Evolutionary conservation across 768 basidiomycete species (phyloP), one percentile per base, ranked within the genome.

Genomic region (Coprinellus aureogranulatus): DNA sequence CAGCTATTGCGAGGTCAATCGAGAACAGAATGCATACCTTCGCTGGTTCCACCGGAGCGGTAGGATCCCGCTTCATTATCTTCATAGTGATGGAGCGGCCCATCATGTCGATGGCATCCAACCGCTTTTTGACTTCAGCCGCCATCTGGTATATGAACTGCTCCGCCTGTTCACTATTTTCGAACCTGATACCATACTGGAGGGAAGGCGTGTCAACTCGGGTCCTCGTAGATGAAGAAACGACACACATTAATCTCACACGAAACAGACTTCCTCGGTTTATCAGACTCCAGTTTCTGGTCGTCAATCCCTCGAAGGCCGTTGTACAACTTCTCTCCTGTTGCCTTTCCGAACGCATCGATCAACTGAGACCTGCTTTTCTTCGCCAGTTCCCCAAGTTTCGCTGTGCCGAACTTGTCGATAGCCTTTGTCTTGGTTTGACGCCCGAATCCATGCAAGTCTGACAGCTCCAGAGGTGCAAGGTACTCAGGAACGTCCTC

Each of bases 141-240:
- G 88, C 87, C 75, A 99, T 83, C 59, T 88, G 85, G 48, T 75
- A 77, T 6, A 97, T 73, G 64, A 96, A 97, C 2, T 75, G 71
- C 67, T 93, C 87, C 5, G 90, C 93, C 67, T 97, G 88, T 37
- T 86, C 86, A 56, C 86, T 79, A 55, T 85, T 85, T 64, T 89
- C 84, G 69, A 98, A 98, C 3, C 97, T 87, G 54, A 99, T 97
- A 0, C 94, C 97, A 68, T 98, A 99, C 94, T 97, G 55, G 18
- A 41, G 4, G 41, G 14, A 44, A 44, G 14, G 16, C 16, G 49
- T 48, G 39, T 30, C 31, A 51, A 14, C n/a, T 9, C 11, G 9
- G 11, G 16, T 14, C 27, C 28, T 18, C 44, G 30, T 23, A 41
- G 5, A 42, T 12, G 50, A 31, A 23, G 39, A 18, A 18, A 31